Base-by-base conservation (phyloP, 169 alveolate genomes). In the Neospora caninum region DNA sequence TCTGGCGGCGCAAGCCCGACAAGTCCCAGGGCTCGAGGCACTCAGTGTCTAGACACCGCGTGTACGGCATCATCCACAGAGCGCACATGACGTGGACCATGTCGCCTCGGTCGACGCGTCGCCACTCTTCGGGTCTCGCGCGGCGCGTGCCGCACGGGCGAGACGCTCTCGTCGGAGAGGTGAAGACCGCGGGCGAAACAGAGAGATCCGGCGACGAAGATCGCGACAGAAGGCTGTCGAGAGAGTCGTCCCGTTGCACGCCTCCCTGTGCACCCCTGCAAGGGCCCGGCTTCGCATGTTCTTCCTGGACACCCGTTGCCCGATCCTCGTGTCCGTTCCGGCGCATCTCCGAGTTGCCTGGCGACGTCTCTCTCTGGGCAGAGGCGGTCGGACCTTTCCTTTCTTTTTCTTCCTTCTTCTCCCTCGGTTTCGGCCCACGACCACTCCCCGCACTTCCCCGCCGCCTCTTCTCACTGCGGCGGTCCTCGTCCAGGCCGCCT, bases 51-150 rank as follows among this genome's bases (percentile, higher is more conserved):
- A 27, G 82, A 53, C 84, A 96, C 58, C 43, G 34, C 88, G 87
- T 92, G 91, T 38, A 96, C 84, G 94, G 96, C 45, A 92, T 88
- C 96, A 96, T 69, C 93, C 95, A 93, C 43, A 93, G 88, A 0
- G 95, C 93, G 53, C 95, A 93, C 88, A 45, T 78, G 45, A 93
- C 84, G 80, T 93, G 95, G 70, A 93, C 83, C 95, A 88, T 88
- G 10, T 88, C 84, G 10, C 84, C 84, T 2, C 84, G 39, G n/a
- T 73, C 84, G 18, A 73, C 84, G 43, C 42, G 43, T 18, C 84
- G 38, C 84, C 84, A 73, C n/a, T 64, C 73, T 6, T 64, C 73
- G 31, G 34, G 58, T 13, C 58, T 49, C 58, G 58, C 80, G 18
- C 29, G 41, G 36, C 6, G n/a, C 80, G n/a, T 69, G 80, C 34